Conservation (phyloP, 2,329 filamentous ascomycete species). For the Trichoderma sp. region DNA sequence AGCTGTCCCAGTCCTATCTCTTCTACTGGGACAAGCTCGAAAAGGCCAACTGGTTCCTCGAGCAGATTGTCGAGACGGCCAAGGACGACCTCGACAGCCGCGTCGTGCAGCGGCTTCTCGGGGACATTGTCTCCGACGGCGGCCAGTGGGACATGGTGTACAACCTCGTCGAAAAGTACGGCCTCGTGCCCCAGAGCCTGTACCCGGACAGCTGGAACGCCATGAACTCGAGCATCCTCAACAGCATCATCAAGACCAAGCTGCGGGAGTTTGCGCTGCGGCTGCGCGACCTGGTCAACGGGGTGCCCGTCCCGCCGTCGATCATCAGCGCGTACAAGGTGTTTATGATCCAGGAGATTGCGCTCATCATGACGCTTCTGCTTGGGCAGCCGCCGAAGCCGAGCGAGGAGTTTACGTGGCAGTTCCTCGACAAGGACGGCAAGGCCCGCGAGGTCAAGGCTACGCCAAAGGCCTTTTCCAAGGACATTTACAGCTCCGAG, state of each 20-base stretch:
- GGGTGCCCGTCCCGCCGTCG: conserved; percentile 31
- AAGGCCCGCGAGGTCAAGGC: conserved; percentile 59
- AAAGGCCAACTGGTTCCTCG: conserved; percentile 85
- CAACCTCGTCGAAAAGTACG: conserved; percentile 83
- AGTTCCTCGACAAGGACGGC: conserved; percentile 68
- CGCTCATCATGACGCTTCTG: conserved; percentile 76
- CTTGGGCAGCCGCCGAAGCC: conserved; percentile 75
- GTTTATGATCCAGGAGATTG: conserved; percentile 75
- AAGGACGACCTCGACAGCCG: conserved; percentile 68
- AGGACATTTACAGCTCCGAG: conserved; percentile 59
- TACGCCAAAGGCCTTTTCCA: conserved; percentile 70
- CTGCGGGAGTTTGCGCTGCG: conserved; percentile 79
- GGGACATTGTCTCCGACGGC: conserved; percentile 70
- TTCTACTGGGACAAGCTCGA: conserved; percentile 96
- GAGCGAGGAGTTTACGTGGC: conserved; percentile 71
- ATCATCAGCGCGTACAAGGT: conserved; percentile 56
- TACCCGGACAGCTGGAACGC: conserved; percentile 84
- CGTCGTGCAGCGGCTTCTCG: conserved; percentile 67
- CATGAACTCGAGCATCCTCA: conserved; percentile 65
- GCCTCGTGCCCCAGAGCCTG: conserved; percentile 75
- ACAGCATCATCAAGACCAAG: conserved; percentile 75
- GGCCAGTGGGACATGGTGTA: conserved; percentile 92
- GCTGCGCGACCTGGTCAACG: conserved; percentile 56
- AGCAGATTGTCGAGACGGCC: conserved; percentile 74
- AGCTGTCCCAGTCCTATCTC: conserved; percentile 82